Percentiles rank a stretch among this genome's conserved stretches.
Conservation (phyloP, 139 green algal species). For the Coelastrella sp. region DNA sequence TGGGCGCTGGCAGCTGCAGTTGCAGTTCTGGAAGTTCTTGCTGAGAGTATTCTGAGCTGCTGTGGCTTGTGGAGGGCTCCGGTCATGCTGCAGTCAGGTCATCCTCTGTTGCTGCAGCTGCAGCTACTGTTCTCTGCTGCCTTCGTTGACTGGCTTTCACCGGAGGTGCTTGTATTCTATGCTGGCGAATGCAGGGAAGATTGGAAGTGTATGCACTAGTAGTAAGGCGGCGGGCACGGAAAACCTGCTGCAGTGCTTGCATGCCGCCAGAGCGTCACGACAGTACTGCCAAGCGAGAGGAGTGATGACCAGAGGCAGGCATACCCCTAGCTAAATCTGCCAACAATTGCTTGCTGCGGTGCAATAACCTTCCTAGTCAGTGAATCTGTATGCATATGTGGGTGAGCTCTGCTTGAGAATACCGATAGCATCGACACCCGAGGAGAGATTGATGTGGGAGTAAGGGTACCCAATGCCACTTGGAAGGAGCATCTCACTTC, state of each 20-base stretch:
- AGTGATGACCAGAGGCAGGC: neutral
- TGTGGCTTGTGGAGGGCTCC: neutral
- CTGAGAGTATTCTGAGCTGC: neutral
- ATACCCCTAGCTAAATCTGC: neutral
- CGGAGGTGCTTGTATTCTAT: neutral
- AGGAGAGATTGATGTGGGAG: too few relatives aligned
- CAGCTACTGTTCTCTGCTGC: neutral
- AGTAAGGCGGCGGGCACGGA: neutral
- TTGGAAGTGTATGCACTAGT: neutral
- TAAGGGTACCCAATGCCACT: too few relatives aligned
- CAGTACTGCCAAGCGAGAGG: neutral
- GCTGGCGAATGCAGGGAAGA: neutral
- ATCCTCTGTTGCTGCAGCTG: neutral
- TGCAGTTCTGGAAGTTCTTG: constrained; percentile 31
- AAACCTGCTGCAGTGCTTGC: neutral
- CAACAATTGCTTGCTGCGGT: neutral
- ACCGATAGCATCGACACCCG: too few relatives aligned
- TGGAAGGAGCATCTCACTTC: too few relatives aligned
- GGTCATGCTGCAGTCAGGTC: neutral
- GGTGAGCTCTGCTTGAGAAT: too few relatives aligned
- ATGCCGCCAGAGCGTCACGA: neutral
- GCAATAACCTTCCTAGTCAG: too few relatives aligned
- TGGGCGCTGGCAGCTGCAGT: constrained; percentile 51
- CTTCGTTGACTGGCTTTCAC: neutral
- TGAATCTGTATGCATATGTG: too few relatives aligned